Percentiles rank a stretch among this genome's conserved stretches.
phyloP scores from a whole-genome alignment of 1,284 basidiomycete species.

The Ustilago bromivora region DNA sequence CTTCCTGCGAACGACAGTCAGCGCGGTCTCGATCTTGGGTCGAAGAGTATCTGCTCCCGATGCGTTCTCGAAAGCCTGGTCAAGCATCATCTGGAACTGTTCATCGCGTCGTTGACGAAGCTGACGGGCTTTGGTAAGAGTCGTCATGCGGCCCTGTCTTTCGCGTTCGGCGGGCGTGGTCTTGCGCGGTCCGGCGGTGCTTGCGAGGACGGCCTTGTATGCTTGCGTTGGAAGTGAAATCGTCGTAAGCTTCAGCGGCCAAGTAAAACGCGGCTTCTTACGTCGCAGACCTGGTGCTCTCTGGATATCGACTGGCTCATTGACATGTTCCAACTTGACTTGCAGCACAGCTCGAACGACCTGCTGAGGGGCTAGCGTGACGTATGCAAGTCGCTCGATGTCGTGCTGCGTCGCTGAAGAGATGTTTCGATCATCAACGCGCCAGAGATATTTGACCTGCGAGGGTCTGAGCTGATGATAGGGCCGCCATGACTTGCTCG shows the following conservation, averaged over 20 bases:
- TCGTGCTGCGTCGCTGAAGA: conserved; percentile 15
- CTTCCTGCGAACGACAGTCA: conserved; percentile 28
- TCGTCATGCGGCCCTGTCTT: conserved; percentile 35
- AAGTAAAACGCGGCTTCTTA: conserved; percentile 23
- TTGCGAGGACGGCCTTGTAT: neutral
- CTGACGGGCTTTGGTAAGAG: conserved; percentile 41
- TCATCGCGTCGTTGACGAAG: conserved; percentile 32
- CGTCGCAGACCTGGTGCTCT: neutral
- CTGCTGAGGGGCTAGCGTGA: conserved; percentile 25
- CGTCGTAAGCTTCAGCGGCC: conserved; percentile 36
- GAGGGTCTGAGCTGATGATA: conserved; percentile 34
- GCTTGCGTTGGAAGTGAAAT: conserved; percentile 25
- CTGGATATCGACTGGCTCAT: conserved; percentile 4
- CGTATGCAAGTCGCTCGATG: conserved; percentile 34
- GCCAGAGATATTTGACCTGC: conserved; percentile 36
- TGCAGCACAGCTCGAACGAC: conserved; percentile 31
- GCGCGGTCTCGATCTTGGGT: conserved; percentile 37
- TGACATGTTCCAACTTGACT: neutral
- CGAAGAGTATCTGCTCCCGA: conserved; percentile 33
- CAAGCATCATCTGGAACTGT: conserved; percentile 34
- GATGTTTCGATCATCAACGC: conserved; percentile 28
- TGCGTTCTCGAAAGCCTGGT: conserved; percentile 19
- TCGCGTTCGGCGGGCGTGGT: conserved; percentile 26
- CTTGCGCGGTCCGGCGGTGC: neutral
- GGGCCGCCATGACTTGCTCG: conserved; percentile 27